phyloP scores from a whole-genome alignment of 345 rosid genomes.

The Firmiana major region DNA sequence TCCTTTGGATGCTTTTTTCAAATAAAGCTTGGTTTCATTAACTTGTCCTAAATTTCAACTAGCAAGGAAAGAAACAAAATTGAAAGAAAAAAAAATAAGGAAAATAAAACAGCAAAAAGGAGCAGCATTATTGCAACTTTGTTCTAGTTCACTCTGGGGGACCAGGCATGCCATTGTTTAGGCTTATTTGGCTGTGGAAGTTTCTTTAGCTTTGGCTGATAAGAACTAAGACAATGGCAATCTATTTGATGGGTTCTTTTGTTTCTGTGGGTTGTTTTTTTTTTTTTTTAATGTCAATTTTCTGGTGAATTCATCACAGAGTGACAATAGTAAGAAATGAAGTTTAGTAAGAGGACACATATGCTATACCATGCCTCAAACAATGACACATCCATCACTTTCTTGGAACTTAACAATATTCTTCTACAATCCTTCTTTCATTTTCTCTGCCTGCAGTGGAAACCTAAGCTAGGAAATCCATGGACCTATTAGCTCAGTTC shows the following conservation, averaged over 20 bases:
- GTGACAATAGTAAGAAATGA: not conserved
- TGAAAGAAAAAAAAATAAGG: too few relatives aligned
- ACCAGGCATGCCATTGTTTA: not conserved
- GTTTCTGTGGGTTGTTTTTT: not conserved
- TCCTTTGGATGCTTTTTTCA: not conserved
- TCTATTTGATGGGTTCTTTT: not conserved
- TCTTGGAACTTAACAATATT: not conserved
- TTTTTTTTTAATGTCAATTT: not conserved
- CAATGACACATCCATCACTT: not conserved
- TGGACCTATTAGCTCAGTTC: constrained; percentile 3
- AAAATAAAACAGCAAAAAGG: not conserved
- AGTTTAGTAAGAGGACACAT: not conserved
- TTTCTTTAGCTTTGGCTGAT: too few relatives aligned
- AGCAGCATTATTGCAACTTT: not conserved
- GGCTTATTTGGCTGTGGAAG: not conserved
- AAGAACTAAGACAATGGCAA: not conserved
- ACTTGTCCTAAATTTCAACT: not conserved
- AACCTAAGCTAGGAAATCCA: not conserved
- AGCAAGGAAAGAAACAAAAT: not conserved
- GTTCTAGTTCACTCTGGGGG: not conserved
- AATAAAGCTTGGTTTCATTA: not conserved
- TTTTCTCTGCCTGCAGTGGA: not conserved
- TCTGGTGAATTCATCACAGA: not conserved
- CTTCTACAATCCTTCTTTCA: not conserved
- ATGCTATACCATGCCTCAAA: not conserved